Base-by-base conservation (phyloP, 192 early-diverging fungal genomes). In the Linnemannia exigua region DNA sequence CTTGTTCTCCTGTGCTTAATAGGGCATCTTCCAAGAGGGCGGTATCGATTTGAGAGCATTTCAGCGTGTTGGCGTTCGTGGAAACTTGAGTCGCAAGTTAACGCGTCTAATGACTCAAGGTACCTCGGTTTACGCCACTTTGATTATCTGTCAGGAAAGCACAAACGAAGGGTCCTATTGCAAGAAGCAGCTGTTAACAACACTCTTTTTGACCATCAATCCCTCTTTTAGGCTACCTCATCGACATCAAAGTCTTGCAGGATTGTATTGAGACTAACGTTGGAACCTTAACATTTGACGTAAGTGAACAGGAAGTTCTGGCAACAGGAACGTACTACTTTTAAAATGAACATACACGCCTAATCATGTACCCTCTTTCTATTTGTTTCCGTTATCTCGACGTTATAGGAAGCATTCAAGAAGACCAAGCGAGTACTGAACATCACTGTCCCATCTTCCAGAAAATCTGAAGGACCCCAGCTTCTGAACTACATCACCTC, bases 401-500 rank as follows among this genome's bases (percentile, higher is more conserved):
- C 38, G 37, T 25, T 36, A 46, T 77, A 95, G 91, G 94, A 96
- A 84, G 95, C 95, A 25, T 96, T 91, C 78, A 79, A 80, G 25
- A 84, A 80, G 75, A 94, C 93, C 19, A 91, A 93, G 69, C 88
- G 95, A 8, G 89, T 95, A 12, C 82, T 96, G n/a, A 96, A 96
- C 77, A 96, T 96, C 54, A 94, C 92, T 22, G 95, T 96, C 22
- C 89, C 92, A 31, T 95, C 95, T 0, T 89, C 90, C 15, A 87
- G 94, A 47, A 95, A 91, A 80, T 92, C 93, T 37, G 95, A 95
- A 80, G 93, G 94, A 14, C 95, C 95, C 44, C 91, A 93, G 47
- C 79, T 95, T 20, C 79, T 96, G 12, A 96, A 96, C 79, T 93
- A 96, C 72, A 88, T 96, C 37, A 96, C 95, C 3, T 93, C 95